Evolutionary conservation across 1,139 yeast species (phyloP), one percentile per base, ranked within the genome.

Genomic region (Suhomyces choctaworum): DNA sequence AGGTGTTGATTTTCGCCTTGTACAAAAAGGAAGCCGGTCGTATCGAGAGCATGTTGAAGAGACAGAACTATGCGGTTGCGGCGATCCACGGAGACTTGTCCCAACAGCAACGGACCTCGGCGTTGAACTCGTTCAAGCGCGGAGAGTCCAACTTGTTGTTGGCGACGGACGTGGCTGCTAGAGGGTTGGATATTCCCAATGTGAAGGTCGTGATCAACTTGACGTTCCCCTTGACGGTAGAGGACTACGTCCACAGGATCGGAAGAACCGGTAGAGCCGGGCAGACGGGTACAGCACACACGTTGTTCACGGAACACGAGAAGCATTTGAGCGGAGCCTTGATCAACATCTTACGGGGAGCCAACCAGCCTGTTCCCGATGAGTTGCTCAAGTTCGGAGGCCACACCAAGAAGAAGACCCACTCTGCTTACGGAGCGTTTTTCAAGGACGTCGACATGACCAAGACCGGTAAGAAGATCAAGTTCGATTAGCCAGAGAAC

Each of bases 181-280:
- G 99, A 69, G 99, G 99, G 45, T 76, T 92, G 50, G 99, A 92
- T 64, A 92, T 92, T 51, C 98, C 99, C 33, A 88, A 94, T 51
- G 99, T 92, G 47, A 92, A 90, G 62, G 87, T 89, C 20, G 99
- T 92, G 31, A 89, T 92, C 59, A 92, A 92, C 62, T 73, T 94
- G 62, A 92, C 98, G 4, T 92, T 92, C 81, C 99, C 99, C 32
- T 76, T 94, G 52, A 92, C 98, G 0, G 95, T 88, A 16, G 99
- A 92, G 65, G 98, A 94, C 66, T 92, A 92, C 55, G 98, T 92
- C 31, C 98, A 92, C 62, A 80, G 98, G 66, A 92, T 92, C 50
- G 98, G 98, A 48, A 83, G 98, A 73, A 92, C 98, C 12, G 98
- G 98, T 44, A 82, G 99, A 68, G 98, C 98, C 11, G 98, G 98